Evolutionary conservation across 345 rosid genomes (phyloP).

Genomic region (Pugionium cornutum): DNA sequence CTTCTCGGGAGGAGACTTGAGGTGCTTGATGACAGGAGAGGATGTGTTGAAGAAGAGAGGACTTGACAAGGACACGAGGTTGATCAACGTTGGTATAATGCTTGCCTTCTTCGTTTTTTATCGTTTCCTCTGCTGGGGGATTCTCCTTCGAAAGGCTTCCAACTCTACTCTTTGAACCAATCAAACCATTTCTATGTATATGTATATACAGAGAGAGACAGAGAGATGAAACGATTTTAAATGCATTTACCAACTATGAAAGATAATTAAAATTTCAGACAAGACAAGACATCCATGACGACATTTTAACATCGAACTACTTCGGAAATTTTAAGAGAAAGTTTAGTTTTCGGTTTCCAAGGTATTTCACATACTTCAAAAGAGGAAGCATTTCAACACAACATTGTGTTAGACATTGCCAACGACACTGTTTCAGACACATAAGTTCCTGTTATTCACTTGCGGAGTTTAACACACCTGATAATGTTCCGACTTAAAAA

Average conservation of each 20-base stretch:
- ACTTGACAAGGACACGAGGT: constrained; percentile 62
- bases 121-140: constrained; percentile 78
- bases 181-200: background rate
- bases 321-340: no score
- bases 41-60: constrained; percentile 77
- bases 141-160: constrained; percentile 67
- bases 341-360: no score
- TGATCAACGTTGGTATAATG: constrained; percentile 87
- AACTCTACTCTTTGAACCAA: constrained; percentile 47
- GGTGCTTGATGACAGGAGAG: constrained; percentile 63
- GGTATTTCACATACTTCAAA: no score
- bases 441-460: constrained; percentile 21
- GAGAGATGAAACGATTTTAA: no score
- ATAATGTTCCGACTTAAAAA: constrained; percentile 19
- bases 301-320: no score
- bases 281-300: no score
- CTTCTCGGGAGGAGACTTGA: constrained; percentile 42
- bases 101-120: constrained; percentile 78
- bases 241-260: no score
- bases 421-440: background rate
- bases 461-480: constrained; percentile 14
- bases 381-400: background rate
- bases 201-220: background rate
- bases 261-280: no score
- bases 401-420: background rate